Evolutionary conservation across 2,329 filamentous ascomycete species (phyloP).

Genomic region (Fusarium compactum): DNA sequence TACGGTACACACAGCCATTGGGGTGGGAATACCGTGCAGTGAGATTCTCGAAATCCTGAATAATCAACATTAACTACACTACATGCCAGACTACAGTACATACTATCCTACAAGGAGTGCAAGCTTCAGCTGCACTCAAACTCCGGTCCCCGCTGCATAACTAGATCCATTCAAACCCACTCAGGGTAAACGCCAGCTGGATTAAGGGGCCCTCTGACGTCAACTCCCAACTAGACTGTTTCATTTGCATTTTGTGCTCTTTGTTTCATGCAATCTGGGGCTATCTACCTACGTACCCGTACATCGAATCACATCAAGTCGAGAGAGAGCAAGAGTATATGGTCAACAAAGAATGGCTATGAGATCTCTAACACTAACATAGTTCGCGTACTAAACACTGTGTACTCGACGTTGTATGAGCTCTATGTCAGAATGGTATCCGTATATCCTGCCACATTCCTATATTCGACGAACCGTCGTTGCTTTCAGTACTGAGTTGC

Average conservation of each 20-base stretch:
- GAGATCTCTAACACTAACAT: constrained; percentile 5
- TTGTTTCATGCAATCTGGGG: constrained; percentile 2
- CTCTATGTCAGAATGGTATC: background rate
- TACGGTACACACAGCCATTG: background rate
- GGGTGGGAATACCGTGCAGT: background rate
- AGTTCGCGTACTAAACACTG: constrained; percentile 1
- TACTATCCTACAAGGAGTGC: background rate
- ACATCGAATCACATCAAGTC: background rate
- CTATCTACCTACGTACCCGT: background rate
- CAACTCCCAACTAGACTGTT: constrained; percentile 18
- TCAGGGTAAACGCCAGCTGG: constrained; percentile 8
- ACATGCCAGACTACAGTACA: background rate
- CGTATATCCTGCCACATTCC: constrained; percentile 10
- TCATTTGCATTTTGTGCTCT: constrained; percentile 1
- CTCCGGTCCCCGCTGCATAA: constrained; percentile 10
- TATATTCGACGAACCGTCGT: constrained; percentile 4
- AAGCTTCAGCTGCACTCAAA: background rate
- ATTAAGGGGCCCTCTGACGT: constrained; percentile 38
- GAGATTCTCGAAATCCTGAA: background rate
- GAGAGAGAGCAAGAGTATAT: background rate
- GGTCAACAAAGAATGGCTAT: constrained; percentile 17
- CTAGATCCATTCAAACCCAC: constrained; percentile 14
- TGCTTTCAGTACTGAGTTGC: constrained; percentile 31
- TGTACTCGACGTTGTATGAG: background rate
- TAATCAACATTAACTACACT: background rate